These are phyloP conservation scores for Carnegiea gigantea DNA, from an alignment of 179 eudicot genomes.

Conservation along the genomic window DNA sequence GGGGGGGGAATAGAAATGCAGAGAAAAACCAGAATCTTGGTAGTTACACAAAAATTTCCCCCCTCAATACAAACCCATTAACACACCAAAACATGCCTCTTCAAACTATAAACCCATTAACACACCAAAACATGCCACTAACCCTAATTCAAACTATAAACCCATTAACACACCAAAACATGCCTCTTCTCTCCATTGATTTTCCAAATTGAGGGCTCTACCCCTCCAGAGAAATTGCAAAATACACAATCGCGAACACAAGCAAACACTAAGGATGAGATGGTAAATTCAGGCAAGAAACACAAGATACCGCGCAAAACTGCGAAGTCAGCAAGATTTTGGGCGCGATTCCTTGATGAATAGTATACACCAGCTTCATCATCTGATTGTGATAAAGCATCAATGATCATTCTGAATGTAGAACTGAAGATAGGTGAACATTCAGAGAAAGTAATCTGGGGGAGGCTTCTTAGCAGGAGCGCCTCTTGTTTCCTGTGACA, in stretches of 20 bases:
- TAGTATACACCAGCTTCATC: background rate
- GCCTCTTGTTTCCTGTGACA: conserved; percentile 92
- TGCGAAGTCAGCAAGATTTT: background rate
- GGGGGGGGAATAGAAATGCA: background rate
- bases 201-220: background rate
- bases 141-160: conserved; percentile 19
- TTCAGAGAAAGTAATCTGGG: conserved; percentile 91
- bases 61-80: conserved; percentile 19
- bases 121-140: conserved; percentile 8
- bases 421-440: background rate
- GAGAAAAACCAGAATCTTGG: conserved; percentile 25
- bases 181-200: background rate
- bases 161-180: conserved; percentile 22
- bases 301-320: background rate
- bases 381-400: background rate
- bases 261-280: conserved; percentile 9
- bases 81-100: conserved; percentile 13
- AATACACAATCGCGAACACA: conserved; percentile 16
- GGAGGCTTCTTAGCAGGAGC: conserved; percentile 84
- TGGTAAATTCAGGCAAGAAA: conserved; percentile 3
- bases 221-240: conserved; percentile 6
- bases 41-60: conserved; percentile 20
- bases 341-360: background rate
- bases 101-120: conserved; percentile 24
- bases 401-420: background rate